Evolutionary conservation across 352 stramenopile genomes (phyloP), one percentile per base, ranked within the genome.

Genomic region (Globisporangium acanthophoron): DNA sequence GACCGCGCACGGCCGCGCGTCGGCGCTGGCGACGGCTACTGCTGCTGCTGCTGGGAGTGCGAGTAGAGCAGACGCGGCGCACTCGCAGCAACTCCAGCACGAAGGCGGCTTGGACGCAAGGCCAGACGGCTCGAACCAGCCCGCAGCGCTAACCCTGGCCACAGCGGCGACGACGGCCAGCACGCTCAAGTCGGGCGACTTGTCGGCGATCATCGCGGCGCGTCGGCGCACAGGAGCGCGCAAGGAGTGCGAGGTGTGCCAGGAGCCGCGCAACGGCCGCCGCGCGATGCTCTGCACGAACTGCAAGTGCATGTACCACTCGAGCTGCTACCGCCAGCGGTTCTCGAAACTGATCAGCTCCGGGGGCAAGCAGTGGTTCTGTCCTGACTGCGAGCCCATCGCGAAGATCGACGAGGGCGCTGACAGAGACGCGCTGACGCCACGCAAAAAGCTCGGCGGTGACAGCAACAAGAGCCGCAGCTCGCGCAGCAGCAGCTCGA

Each of bases 241-340:
- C 16, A 90, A 90, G 60, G 80, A 90, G 65, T 90, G 82, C 46
- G 70, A 89, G 44, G 75, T 84, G 50, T 92, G 82, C 50, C 72
- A 85, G 46, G 80, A 92, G 59, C 78, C 74, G 37, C 80, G 82
- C 35, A 89, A 90, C 57, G 82, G 80, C 39, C 74, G 82, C 13
- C 80, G 80, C n/a, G 85, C 82, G 27, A 71, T 94, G 64, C 66
- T 94, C 40, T 94, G 85, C 54, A 65, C 73, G 35, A 75, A 74
- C 56, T 94, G 85, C 68, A 90, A 91, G 69, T 76, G 74, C 57
- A 92, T 92, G 78, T 94, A 90, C 50, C 85, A 94, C 71, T 74
- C 74, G 37, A 92, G 79, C 57, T 94, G 85, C 74, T 92, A 87
- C 62, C 82, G 85, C 37, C 84, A 90, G 58, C 78, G 89, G 62